phyloP scores from a whole-genome alignment of 2,329 filamentous ascomycete genomes.

The Thelonectria discophora region DNA sequence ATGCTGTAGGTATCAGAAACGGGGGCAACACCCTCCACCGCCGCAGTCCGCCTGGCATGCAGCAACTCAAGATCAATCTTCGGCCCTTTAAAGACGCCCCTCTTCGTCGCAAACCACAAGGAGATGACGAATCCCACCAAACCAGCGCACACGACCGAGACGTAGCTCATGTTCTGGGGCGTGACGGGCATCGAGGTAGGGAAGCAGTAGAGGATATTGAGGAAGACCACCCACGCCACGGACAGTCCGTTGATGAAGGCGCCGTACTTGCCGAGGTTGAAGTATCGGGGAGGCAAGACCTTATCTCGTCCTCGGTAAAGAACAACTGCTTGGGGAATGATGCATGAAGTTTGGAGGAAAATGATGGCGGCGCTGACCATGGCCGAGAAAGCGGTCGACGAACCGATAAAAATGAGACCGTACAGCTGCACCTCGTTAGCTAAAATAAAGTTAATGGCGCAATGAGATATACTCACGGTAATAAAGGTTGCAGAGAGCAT shows the following conservation, averaged over 20 bases:
- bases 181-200: slow-evolving; percentile 33
- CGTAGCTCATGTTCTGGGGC: slow-evolving; percentile 37
- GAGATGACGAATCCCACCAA: slow-evolving; percentile 30
- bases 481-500: slow-evolving; percentile 30
- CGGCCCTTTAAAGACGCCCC: slow-evolving; percentile 28
- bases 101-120: slow-evolving; percentile 36
- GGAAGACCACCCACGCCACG: slow-evolving; percentile 32
- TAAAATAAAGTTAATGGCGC: neutral
- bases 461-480: neutral
- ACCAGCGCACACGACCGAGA: slow-evolving; percentile 31
- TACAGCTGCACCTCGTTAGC: slow-evolving; percentile 30
- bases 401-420: slow-evolving; percentile 43
- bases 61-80: slow-evolving; percentile 33
- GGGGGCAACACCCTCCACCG: slow-evolving; percentile 17
- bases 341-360: slow-evolving; percentile 38
- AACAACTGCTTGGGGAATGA: slow-evolving; percentile 41
- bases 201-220: slow-evolving; percentile 35
- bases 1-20: neutral
- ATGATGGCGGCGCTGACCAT: slow-evolving; percentile 43
- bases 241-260: slow-evolving; percentile 35
- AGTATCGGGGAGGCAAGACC: slow-evolving; percentile 38
- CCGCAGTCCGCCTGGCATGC: slow-evolving; percentile 24
- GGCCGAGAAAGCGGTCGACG: slow-evolving; percentile 40
- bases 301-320: slow-evolving; percentile 39
- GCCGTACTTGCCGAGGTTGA: slow-evolving; percentile 39